Evolutionary conservation across 2,329 filamentous ascomycete genomes (phyloP).

Genomic region (Fusarium acutatum): DNA sequence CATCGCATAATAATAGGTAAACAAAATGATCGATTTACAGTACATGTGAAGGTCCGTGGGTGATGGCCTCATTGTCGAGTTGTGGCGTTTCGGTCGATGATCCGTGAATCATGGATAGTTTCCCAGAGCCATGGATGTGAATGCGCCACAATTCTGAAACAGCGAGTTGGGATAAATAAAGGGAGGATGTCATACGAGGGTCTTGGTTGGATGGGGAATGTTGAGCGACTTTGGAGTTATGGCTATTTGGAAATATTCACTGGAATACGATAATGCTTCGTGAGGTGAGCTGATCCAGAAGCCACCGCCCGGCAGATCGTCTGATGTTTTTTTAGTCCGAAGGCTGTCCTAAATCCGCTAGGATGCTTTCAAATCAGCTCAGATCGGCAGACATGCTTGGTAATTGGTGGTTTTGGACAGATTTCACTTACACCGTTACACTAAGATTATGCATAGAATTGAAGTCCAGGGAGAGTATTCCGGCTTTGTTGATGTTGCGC

Average conservation of each 20-base stretch:
- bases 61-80: not conserved
- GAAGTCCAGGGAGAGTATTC: not conserved
- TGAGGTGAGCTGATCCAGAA: not conserved
- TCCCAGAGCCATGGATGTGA: conserved; percentile 2
- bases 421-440: conserved; percentile 17
- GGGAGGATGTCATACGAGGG: conserved; percentile 10
- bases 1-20: conserved; percentile 20
- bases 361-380: conserved; percentile 28
- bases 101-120: conserved; percentile 4
- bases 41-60: not conserved
- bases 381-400: conserved; percentile 13
- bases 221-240: not conserved
- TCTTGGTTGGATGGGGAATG: conserved; percentile 16
- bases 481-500: not conserved
- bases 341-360: conserved; percentile 3
- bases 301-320: conserved; percentile 4
- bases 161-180: not conserved
- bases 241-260: not conserved
- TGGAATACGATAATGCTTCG: not conserved
- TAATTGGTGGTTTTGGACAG: conserved; percentile 27
- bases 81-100: conserved; percentile 1
- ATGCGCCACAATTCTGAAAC: conserved; percentile 23
- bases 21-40: conserved; percentile 4
- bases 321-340: conserved; percentile 19
- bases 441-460: not conserved